A percentile compares a stretch with the other conserved stretches of the same genome.
Conservation (phyloP, 176 grass and related monocot genomes). For the Panicum miliaceum region DNA sequence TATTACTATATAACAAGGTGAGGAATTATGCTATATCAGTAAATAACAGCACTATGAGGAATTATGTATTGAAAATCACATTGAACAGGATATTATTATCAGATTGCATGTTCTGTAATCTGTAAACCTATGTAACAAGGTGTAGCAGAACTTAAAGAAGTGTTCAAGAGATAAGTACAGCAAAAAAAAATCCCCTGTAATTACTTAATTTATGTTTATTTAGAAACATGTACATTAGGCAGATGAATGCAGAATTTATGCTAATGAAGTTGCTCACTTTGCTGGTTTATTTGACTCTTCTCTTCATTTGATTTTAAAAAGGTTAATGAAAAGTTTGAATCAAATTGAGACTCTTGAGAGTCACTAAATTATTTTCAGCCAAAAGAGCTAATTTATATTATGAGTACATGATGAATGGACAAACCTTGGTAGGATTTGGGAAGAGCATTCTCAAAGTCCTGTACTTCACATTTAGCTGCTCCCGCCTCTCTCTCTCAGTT, state of each 20-base stretch:
- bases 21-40: slow-evolving; percentile 8
- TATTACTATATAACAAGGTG: background rate
- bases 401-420: slow-evolving; percentile 34
- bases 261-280: background rate
- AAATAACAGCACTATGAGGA: no score
- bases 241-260: slow-evolving; percentile 12
- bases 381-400: slow-evolving; percentile 31
- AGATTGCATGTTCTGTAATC: slow-evolving; percentile 2
- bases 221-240: background rate
- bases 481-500: slow-evolving; percentile 87
- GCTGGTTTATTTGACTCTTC: slow-evolving; percentile 5
- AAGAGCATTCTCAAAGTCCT: slow-evolving; percentile 66
- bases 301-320: slow-evolving; percentile 11
- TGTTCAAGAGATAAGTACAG: slow-evolving; percentile 7
- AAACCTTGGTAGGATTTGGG: slow-evolving; percentile 89
- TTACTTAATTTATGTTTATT: slow-evolving; percentile 31
- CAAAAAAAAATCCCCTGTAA: background rate
- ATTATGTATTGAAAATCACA: background rate
- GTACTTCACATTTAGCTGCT: slow-evolving; percentile 93
- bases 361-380: background rate
- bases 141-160: slow-evolving; percentile 31
- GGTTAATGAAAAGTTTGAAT: background rate
- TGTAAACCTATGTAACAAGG: background rate
- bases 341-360: background rate
- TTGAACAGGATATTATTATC: slow-evolving; percentile 16